Evolutionary conservation across 2,329 filamentous ascomycete genomes (phyloP).

Genomic region (Arthrinium puccinioides): DNA sequence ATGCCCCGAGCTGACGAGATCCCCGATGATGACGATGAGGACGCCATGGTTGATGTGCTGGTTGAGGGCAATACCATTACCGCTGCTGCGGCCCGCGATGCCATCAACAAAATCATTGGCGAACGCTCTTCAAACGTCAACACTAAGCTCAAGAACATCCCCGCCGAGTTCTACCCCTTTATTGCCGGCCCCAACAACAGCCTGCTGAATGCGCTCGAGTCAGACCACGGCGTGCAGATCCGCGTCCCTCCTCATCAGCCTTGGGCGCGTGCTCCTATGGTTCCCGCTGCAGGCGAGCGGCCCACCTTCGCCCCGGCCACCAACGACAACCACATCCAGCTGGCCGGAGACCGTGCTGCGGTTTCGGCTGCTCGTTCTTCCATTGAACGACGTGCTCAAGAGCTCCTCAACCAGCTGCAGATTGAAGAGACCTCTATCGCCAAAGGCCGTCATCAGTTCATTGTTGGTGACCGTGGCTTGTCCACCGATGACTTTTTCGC

Average conservation of each 20-base stretch:
- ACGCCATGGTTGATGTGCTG: slow-evolving; percentile 74
- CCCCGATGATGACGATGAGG: slow-evolving; percentile 62
- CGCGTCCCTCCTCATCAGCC: slow-evolving; percentile 76
- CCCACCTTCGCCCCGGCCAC: slow-evolving; percentile 65
- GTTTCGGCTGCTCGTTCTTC: slow-evolving; percentile 73
- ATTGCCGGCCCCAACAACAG: slow-evolving; percentile 74
- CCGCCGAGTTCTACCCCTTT: slow-evolving; percentile 92
- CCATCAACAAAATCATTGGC: slow-evolving; percentile 80
- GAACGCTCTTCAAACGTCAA: slow-evolving; percentile 79
- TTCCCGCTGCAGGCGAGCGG: slow-evolving; percentile 53
- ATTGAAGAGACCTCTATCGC: slow-evolving; percentile 77
- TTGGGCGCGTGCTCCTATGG: slow-evolving; percentile 62
- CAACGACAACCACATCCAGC: slow-evolving; percentile 70
- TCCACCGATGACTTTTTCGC: slow-evolving; percentile 80
- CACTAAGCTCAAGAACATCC: slow-evolving; percentile 74
- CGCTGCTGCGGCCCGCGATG: slow-evolving; percentile 72
- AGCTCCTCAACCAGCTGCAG: slow-evolving; percentile 69
- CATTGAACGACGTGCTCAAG: slow-evolving; percentile 70
- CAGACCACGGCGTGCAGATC: slow-evolving; percentile 69
- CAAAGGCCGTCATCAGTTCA: slow-evolving; percentile 87
- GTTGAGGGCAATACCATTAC: slow-evolving; percentile 90
- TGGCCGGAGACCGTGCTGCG: slow-evolving; percentile 77
- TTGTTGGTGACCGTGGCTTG: slow-evolving; percentile 76
- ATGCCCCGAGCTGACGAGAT: slow-evolving; percentile 72
- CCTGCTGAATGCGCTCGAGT: slow-evolving; percentile 60